These are phyloP conservation scores for Fibroporia radiculosa DNA, from an alignment of 768 basidiomycete genomes.

Conservation along the genomic window DNA sequence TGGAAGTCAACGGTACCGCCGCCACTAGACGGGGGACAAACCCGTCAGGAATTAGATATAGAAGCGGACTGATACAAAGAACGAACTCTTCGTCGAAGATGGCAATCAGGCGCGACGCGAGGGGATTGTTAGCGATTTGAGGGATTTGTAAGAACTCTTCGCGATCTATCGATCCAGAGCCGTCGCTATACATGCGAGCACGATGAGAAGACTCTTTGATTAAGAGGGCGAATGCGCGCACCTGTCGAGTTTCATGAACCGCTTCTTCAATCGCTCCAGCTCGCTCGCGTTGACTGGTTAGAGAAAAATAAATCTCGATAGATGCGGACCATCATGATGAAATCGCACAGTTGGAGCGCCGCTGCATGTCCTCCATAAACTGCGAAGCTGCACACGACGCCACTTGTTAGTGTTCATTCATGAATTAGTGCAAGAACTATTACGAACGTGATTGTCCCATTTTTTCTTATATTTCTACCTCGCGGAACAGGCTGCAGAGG, in stretches of 20 bases:
- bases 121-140: conserved; percentile 95
- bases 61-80: neutral
- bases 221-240: conserved; percentile 15
- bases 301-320: neutral
- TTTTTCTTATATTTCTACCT: no score
- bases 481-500: neutral
- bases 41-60: no score
- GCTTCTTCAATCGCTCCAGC: conserved; percentile 92
- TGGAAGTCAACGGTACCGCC: conserved; percentile 99
- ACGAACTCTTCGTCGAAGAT: conserved; percentile 99
- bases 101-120: conserved; percentile 96
- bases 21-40: conserved; percentile 50
- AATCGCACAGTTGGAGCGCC: conserved; percentile 90
- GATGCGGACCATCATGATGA: neutral
- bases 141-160: conserved; percentile 99
- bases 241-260: conserved; percentile 99
- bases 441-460: conserved; percentile 85
- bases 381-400: conserved; percentile 55
- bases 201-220: neutral
- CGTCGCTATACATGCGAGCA: conserved; percentile 52
- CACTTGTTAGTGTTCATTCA: conserved; percentile 6
- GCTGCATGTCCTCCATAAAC: conserved; percentile 98
- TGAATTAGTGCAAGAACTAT: conserved; percentile 5
- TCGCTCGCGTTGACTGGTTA: conserved; percentile 95
- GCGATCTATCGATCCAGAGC: conserved; percentile 95